Evolutionary conservation across 2,329 filamentous ascomycete genomes (phyloP).

Genomic region (Orbilia javanica): DNA sequence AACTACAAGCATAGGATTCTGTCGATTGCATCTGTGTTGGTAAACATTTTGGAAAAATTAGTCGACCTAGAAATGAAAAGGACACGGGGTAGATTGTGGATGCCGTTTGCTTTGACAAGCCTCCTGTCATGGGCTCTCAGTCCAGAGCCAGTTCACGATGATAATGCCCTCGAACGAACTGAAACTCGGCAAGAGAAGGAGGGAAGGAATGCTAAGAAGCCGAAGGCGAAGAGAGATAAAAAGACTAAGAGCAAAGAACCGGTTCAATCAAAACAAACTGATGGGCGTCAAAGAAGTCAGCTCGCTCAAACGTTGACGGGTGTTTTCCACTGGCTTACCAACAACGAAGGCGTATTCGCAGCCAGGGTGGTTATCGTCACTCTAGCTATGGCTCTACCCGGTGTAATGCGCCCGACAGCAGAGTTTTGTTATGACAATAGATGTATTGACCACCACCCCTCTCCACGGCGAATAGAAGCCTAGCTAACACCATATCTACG

Average conservation of each 20-base stretch:
- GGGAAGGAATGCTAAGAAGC: constrained; percentile 58
- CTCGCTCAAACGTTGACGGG: constrained; percentile 61
- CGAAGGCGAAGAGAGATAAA: constrained; percentile 40
- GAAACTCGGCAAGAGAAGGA: constrained; percentile 49
- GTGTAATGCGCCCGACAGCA: constrained; percentile 66
- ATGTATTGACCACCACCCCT: constrained; percentile 62
- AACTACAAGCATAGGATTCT: constrained; percentile 68
- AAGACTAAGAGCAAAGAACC: constrained; percentile 21
- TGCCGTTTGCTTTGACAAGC: constrained; percentile 66
- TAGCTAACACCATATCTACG: not conserved
- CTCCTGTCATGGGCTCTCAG: constrained; percentile 65
- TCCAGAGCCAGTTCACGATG: constrained; percentile 58
- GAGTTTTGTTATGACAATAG: constrained; percentile 71
- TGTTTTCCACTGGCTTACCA: constrained; percentile 66
- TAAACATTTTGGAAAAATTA: constrained; percentile 65
- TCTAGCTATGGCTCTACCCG: constrained; percentile 66
- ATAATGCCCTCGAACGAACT: constrained; percentile 50
- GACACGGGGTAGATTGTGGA: constrained; percentile 66
- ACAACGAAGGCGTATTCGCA: constrained; percentile 67
- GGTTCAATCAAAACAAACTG: not conserved
- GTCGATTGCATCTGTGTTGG: constrained; percentile 62
- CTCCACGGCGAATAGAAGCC: not conserved
- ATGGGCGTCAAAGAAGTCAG: constrained; percentile 61
- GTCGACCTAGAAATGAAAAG: constrained; percentile 64
- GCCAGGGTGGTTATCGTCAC: constrained; percentile 69